These are phyloP conservation scores for Lepidopterella palustris DNA, from an alignment of 495 filamentous ascomycete species.

Conservation along the genomic window DNA sequence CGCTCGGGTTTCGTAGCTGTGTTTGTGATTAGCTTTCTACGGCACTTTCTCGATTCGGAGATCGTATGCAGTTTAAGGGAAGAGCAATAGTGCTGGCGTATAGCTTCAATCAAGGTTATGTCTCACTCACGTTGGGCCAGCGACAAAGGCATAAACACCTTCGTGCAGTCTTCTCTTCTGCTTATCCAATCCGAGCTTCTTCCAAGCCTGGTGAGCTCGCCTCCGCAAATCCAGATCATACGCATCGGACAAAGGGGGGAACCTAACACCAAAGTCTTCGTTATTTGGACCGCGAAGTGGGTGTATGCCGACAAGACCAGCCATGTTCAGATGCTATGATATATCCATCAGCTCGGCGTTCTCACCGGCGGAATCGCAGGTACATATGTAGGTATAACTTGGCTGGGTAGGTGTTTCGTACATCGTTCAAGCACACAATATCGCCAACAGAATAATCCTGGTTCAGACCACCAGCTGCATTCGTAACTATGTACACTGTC, in stretches of 20 bases:
- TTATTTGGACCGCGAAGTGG: slow-evolving; percentile 67
- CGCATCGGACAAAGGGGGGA: slow-evolving; percentile 67
- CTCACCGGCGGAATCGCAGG: background rate
- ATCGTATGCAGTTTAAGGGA: background rate
- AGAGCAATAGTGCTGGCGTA: background rate
- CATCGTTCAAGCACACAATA: slow-evolving; percentile 67
- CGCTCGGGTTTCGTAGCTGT: slow-evolving; percentile 67
- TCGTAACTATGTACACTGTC: slow-evolving; percentile 50
- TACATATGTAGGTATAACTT: background rate
- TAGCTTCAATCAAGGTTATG: background rate
- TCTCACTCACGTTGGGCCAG: slow-evolving; percentile 59
- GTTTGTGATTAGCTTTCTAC: slow-evolving; percentile 2
- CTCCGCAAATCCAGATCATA: slow-evolving; percentile 66
- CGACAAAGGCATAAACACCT: slow-evolving; percentile 69
- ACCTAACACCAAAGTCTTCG: slow-evolving; percentile 62
- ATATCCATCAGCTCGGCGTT: background rate
- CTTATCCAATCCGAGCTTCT: slow-evolving; percentile 39
- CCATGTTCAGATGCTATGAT: slow-evolving; percentile 57
- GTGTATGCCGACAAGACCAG: slow-evolving; percentile 62
- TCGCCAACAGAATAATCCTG: slow-evolving; percentile 63
- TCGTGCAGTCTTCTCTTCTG: slow-evolving; percentile 55
- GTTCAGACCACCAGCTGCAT: slow-evolving; percentile 71
- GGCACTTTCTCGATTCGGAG: background rate
- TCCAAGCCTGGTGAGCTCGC: slow-evolving; percentile 56
- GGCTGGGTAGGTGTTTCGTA: slow-evolving; percentile 29